Evolutionary conservation across 139 green algal genomes (phyloP).

Genomic region (Ulvella scutata): DNA sequence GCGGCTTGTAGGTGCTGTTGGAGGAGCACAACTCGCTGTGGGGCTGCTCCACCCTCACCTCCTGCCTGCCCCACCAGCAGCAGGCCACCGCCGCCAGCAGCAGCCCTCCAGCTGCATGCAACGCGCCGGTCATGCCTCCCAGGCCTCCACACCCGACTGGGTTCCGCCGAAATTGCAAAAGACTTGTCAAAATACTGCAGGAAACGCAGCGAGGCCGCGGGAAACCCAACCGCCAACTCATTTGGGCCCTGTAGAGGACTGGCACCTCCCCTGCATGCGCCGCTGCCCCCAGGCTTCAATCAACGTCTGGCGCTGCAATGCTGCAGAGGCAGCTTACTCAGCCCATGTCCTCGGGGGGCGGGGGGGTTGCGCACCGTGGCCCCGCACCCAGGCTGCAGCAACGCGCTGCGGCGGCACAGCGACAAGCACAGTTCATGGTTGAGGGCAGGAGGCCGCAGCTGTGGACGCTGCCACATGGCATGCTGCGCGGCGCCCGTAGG

Average conservation of each 20-base stretch:
- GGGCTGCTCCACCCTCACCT: background rate
- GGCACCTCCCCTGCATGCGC: background rate
- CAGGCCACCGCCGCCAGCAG: background rate
- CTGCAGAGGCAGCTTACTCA: too few relatives aligned
- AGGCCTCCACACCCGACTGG: background rate
- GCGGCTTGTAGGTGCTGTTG: background rate
- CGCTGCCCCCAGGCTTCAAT: too few relatives aligned
- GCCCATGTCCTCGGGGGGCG: too few relatives aligned
- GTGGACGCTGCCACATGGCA: too few relatives aligned
- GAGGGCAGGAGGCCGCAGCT: too few relatives aligned
- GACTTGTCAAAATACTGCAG: background rate
- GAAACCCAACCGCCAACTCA: background rate
- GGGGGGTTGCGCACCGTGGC: too few relatives aligned
- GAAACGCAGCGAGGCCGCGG: too few relatives aligned
- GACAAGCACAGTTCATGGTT: too few relatives aligned
- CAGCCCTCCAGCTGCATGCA: background rate
- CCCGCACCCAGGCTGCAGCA: too few relatives aligned
- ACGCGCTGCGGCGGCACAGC: too few relatives aligned
- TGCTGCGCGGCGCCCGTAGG: too few relatives aligned
- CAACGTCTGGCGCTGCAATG: too few relatives aligned
- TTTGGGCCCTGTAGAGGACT: background rate
- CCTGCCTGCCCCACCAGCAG: background rate
- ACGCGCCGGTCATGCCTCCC: background rate
- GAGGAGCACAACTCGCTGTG: background rate
- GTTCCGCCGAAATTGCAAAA: background rate